Percentiles rank a stretch among this genome's conserved stretches.
phyloP scores from a whole-genome alignment of 2,329 filamentous ascomycete species.

The Epichloe festucae region DNA sequence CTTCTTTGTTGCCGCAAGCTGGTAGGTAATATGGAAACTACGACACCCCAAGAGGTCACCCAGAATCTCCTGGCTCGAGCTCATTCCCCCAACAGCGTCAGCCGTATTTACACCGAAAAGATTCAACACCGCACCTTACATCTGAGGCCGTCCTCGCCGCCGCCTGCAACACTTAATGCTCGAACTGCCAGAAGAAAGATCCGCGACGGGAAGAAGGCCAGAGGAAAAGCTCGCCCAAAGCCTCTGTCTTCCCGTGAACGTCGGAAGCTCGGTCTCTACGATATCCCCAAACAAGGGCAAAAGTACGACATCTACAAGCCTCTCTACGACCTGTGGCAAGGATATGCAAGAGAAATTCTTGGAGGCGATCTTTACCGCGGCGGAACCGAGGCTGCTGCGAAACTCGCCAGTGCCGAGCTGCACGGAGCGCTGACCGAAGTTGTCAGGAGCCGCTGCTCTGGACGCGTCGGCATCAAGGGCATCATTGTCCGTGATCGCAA shows the following conservation, averaged over 20 bases:
- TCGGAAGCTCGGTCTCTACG: conserved; percentile 58
- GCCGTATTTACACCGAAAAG: conserved; percentile 66
- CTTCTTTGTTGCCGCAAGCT: background rate
- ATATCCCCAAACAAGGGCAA: conserved; percentile 52
- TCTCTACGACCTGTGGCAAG: conserved; percentile 66
- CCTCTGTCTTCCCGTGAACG: conserved; percentile 74
- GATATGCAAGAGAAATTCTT: conserved; percentile 74
- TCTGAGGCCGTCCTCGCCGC: conserved; percentile 62
- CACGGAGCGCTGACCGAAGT: conserved; percentile 79
- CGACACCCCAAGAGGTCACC: conserved; percentile 29
- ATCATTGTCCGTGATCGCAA: conserved; percentile 84
- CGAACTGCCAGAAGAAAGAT: conserved; percentile 43
- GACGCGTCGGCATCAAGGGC: conserved; percentile 69
- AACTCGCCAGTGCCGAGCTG: conserved; percentile 76
- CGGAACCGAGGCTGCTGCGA: conserved; percentile 49
- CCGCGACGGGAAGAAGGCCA: conserved; percentile 31
- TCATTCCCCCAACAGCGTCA: conserved; percentile 60
- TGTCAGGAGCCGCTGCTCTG: conserved; percentile 65
- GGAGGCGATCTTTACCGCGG: conserved; percentile 45
- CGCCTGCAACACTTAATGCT: conserved; percentile 37
- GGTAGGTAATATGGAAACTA: conserved; percentile 18
- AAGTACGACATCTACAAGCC: conserved; percentile 63
- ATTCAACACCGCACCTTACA: conserved; percentile 71
- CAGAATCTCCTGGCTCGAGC: conserved; percentile 61
- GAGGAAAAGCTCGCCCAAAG: conserved; percentile 38